Base-by-base conservation (phyloP, 352 stramenopile genomes). In the Globisporangium cederbergense region DNA sequence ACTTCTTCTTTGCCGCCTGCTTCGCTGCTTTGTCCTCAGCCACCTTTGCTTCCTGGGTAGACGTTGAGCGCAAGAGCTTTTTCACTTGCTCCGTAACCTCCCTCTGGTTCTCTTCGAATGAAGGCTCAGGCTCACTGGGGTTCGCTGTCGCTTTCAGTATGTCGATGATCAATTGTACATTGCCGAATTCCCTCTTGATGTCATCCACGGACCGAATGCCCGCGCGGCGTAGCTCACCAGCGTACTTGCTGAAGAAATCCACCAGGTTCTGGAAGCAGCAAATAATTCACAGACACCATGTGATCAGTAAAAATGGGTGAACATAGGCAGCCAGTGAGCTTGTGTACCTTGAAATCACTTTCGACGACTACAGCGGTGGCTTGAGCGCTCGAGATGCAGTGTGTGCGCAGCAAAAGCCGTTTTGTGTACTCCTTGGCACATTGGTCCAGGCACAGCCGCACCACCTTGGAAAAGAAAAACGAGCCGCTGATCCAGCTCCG, bases 381-480 rank as follows among this genome's bases (percentile, higher is more conserved):
- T 7, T 62, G n/a, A 4, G 76, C 71, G 38, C 61, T 87, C 16
- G 73, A 49, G 55, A 95, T 89, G 22, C 73, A 77, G 58, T 86
- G 73, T 14, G 75, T 89, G 28, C 86, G 84, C 18, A 79, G 70
- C 11, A 86, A 32, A 16, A 95, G 65, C 0, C 82, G 75, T 20
- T 89, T 86, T 13, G 67, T 57, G 49, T 93, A 95, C 53, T 93
- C 81, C 18, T 75, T 83, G 0, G 74, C 68, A 45, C 84, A 92
- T 16, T 82, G 77, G 46, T 93, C 79, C 25, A 95, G 66, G 53
- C 81, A 85, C 49, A 86, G 77, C 0, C 85, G 84, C 20, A 95
- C 74, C 5, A 93, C 62, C 28, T 92, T 92, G 14, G 83, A 87
- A 59, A 93, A 93, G 73, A 95, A 95, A 67, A 95, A 95, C 2